A percentile compares a stretch with the other conserved stretches of the same genome.
Evolutionary conservation across 2,329 filamentous ascomycete genomes (phyloP).

Genomic region (Botryotinia calthae): DNA sequence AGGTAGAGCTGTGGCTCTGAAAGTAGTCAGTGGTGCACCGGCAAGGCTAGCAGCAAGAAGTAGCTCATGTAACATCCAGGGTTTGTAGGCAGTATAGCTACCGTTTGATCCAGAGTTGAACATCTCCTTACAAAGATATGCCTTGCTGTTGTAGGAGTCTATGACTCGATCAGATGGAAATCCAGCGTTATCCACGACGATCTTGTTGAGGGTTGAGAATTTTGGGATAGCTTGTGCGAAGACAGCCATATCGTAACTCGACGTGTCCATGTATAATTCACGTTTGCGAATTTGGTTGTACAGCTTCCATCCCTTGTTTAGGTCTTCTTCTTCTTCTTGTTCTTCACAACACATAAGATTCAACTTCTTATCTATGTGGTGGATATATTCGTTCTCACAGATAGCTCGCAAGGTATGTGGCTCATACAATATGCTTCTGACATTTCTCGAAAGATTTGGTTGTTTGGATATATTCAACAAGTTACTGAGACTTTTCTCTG

Average conservation of each 20-base stretch:
- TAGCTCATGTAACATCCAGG: not conserved
- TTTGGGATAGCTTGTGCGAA: not conserved
- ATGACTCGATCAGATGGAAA: not conserved
- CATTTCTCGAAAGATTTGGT: not conserved
- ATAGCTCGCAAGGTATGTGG: not conserved
- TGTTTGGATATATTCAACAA: not conserved
- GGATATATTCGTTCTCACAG: not conserved
- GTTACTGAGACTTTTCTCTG: not conserved
- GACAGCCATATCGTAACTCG: not conserved
- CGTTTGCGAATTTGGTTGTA: not conserved
- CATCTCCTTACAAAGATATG: not conserved
- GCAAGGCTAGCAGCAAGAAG: not conserved
- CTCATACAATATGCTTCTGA: slow-evolving; percentile 1
- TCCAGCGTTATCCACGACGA: not conserved
- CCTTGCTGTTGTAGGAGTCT: not conserved
- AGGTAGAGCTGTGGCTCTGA: not conserved
- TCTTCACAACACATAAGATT: not conserved
- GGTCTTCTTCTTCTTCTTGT: too few species aligned
- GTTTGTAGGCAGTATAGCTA: not conserved
- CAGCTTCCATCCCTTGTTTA: not conserved
- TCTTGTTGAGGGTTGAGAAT: not conserved
- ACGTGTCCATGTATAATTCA: not conserved
- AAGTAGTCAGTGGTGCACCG: not conserved
- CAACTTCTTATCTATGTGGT: not conserved
- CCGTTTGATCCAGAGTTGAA: not conserved